phyloP scores from a whole-genome alignment of 257 asterid genomes.

The Solanum arcanum region DNA sequence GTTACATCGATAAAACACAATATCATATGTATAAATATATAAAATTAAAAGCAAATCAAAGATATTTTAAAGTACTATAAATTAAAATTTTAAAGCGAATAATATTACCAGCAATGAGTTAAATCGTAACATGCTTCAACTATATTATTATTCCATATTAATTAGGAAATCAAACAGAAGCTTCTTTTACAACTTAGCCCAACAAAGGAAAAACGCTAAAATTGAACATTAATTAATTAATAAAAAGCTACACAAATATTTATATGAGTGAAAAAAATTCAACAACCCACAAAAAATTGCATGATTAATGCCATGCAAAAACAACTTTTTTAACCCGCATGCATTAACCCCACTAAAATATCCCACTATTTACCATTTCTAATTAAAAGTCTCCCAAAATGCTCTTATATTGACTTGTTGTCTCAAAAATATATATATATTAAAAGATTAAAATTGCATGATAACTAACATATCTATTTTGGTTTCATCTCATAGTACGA shows the following conservation, averaged over 20 bases:
- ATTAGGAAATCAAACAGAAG: background rate
- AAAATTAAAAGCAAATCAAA: background rate
- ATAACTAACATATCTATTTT: background rate
- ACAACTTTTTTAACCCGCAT: background rate
- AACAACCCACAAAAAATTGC: background rate
- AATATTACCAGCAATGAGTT: background rate
- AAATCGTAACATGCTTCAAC: background rate
- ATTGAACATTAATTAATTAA: background rate
- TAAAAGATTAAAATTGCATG: background rate
- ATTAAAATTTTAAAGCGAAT: background rate
- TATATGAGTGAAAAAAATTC: background rate
- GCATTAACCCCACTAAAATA: background rate
- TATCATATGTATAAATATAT: too few species aligned
- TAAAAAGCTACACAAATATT: background rate
- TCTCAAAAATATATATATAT: background rate
- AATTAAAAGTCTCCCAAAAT: background rate
- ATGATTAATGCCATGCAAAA: background rate
- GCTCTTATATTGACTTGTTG: background rate
- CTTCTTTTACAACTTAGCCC: background rate
- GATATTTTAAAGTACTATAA: background rate
- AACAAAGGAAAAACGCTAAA: background rate
- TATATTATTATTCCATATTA: background rate
- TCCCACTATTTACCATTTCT: background rate
- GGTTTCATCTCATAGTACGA: rapidly evolving
- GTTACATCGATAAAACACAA: background rate